Evolutionary conservation across 495 filamentous ascomycete genomes (phyloP), one percentile per base, ranked within the genome.

Genomic region (Aspergillus nanangensis): DNA sequence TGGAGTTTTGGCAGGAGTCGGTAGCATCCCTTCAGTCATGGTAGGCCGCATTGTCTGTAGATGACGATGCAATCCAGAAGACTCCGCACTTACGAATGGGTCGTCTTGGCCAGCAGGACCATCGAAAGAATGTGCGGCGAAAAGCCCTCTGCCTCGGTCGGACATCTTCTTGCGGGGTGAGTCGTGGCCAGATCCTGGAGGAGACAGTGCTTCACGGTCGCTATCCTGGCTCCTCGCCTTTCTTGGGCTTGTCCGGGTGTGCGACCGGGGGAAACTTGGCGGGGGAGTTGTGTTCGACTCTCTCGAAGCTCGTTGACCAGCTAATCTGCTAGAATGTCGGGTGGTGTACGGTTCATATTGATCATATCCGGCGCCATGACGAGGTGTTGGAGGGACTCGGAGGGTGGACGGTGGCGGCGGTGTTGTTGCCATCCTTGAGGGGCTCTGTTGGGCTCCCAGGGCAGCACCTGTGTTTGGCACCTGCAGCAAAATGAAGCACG

Each of bases 1-100:
- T 1, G 93, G 93, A 2, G 92, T 96, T 66, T 95, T 98, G 38
- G 80, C 81, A 9, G 93, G 93, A 9, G 93, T 97, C 3, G 90
- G 91, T 38, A 96, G 76, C 72, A 88, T 87, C 14, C 69, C 69
- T 8, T 67, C 54, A 11, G 54, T 56, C 47, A 59, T 51, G 37
- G 61, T 63, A 19, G 65, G 40, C 44, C 44, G 62, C 38, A 50
- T 52, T 23, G 44, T 47, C 25, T 44, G 57, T 11, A 39, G 52
- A 45, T 47, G 29, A 47, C 22, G 45, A 41, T 55, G 45, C 13
- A 39, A 25, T 22, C 45, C 44, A 35, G 51, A 36, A 19, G 55
- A 39, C 37, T 53, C 48, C 20, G 56, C 20, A 13, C 40, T 34
- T 55, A 60, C 13, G 55, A 48, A 44, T 60, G 55, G 47, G n/a